Percentiles rank a stretch among this genome's conserved stretches.
These are phyloP conservation scores for Fusarium torreyae DNA, from an alignment of 2,329 filamentous ascomycete species.

Conservation along the genomic window DNA sequence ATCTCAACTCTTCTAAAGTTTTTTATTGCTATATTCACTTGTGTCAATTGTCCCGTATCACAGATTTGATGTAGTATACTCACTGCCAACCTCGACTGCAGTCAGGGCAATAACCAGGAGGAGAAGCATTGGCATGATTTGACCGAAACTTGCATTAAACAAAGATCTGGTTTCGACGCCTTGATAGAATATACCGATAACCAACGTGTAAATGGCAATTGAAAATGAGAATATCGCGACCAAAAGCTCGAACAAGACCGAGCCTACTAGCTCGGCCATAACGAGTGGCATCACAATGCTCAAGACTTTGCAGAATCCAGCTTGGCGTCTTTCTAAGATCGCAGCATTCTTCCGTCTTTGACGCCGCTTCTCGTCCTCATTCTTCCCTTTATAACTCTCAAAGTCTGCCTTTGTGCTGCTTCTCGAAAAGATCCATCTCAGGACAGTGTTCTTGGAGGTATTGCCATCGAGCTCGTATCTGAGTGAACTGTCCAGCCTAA, in stretches of 20 bases:
- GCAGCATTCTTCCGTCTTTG: conserved; percentile 6
- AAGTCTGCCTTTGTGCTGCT: conserved; percentile 8
- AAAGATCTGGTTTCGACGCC: conserved; percentile 9
- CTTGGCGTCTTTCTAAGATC: conserved; percentile 2
- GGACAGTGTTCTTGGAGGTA: conserved; percentile 4
- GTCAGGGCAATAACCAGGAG: conserved; percentile 28
- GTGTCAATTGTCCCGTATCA: background rate
- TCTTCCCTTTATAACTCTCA: background rate
- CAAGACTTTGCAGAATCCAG: conserved; percentile 9
- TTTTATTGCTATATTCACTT: conserved; percentile 11
- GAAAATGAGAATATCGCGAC: conserved; percentile 5
- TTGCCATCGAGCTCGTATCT: conserved; percentile 3
- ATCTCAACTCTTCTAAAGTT: conserved; percentile 24
- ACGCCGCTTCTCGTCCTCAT: background rate
- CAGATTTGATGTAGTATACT: background rate
- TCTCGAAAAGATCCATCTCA: conserved; percentile 9
- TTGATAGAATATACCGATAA: conserved; percentile 5
- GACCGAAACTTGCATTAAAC: conserved; percentile 8
- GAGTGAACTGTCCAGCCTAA: conserved; percentile 8
- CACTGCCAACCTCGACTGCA: conserved; percentile 32
- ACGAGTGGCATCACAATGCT: conserved; percentile 12
- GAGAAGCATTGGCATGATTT: conserved; percentile 39
- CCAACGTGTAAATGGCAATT: conserved; percentile 21
- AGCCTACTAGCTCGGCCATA: conserved; percentile 16
- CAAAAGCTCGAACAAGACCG: conserved; percentile 27